Evolutionary conservation across 2,329 filamentous ascomycete genomes (phyloP).

Genomic region (Paecilomyces fulvus): DNA sequence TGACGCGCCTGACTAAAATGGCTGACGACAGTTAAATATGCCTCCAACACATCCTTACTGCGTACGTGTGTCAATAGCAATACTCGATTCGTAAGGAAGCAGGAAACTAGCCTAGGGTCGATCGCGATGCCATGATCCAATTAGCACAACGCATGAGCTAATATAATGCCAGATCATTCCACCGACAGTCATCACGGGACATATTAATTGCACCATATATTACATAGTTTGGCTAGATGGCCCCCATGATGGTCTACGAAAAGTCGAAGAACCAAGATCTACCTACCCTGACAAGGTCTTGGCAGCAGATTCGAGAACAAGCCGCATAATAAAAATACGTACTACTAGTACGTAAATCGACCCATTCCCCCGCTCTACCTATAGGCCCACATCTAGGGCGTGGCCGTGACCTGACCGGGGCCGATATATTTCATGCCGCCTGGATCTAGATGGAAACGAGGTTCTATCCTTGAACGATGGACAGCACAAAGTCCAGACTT

Average conservation of each 20-base stretch:
- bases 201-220: not conserved
- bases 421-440: not conserved
- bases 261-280: no score
- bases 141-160: not conserved
- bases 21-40: not conserved
- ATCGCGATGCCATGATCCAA: not conserved
- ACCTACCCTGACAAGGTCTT: not conserved
- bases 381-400: not conserved
- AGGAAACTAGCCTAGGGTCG: not conserved
- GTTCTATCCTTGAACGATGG: not conserved
- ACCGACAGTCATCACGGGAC: not conserved
- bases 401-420: not conserved
- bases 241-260: no score
- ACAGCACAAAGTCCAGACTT: not conserved
- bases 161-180: not conserved
- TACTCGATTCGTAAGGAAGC: not conserved
- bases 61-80: not conserved
- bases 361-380: not conserved
- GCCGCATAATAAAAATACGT: not conserved
- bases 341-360: no score
- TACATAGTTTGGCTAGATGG: not conserved
- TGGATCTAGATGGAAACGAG: not conserved
- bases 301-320: not conserved
- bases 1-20: not conserved
- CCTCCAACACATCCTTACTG: not conserved